These are phyloP conservation scores for Aspergillus texensis DNA, from an alignment of 2,329 filamentous ascomycete genomes.

Conservation along the genomic window DNA sequence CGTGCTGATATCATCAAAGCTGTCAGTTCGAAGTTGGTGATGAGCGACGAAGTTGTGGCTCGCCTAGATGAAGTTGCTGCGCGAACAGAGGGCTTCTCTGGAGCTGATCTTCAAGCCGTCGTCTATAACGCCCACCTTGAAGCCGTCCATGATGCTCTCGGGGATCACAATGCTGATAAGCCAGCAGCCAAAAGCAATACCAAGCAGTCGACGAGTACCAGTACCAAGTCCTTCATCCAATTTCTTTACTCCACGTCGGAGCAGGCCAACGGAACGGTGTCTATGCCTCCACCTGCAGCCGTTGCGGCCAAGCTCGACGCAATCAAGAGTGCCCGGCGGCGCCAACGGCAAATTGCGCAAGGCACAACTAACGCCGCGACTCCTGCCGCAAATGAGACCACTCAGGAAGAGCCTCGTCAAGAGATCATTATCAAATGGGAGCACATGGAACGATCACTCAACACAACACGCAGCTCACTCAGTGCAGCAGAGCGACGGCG, in stretches of 20 bases:
- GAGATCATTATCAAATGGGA: conserved; percentile 84
- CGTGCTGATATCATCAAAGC: conserved; percentile 85
- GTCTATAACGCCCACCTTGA: conserved; percentile 96
- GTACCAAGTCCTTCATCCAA: conserved; percentile 65
- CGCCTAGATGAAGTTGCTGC: conserved; percentile 73
- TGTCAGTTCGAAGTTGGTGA: conserved; percentile 76
- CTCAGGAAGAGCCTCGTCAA: conserved; percentile 44
- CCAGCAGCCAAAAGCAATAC: conserved; percentile 28
- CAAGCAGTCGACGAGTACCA: conserved; percentile 36
- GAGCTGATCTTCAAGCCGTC: conserved; percentile 90
- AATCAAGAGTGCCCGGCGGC: conserved; percentile 71
- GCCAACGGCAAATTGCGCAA: conserved; percentile 58
- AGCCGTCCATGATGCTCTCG: conserved; percentile 91
- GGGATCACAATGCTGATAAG: conserved; percentile 55
- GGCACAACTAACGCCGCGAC: conserved; percentile 23
- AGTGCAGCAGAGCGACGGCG: conserved; percentile 74
- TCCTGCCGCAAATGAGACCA: conserved; percentile 26
- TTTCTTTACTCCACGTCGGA: conserved; percentile 72
- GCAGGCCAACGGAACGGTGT: conserved; percentile 57
- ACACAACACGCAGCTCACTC: conserved; percentile 79
- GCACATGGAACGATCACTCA: conserved; percentile 77
- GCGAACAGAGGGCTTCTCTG: conserved; percentile 85
- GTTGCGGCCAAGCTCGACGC: conserved; percentile 81
- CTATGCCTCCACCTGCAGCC: conserved; percentile 74
- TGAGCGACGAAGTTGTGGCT: conserved; percentile 67